A percentile compares a stretch with the other conserved stretches of the same genome.
phyloP scores from a whole-genome alignment of 164 flowering plant species.

The Sedum album region DNA sequence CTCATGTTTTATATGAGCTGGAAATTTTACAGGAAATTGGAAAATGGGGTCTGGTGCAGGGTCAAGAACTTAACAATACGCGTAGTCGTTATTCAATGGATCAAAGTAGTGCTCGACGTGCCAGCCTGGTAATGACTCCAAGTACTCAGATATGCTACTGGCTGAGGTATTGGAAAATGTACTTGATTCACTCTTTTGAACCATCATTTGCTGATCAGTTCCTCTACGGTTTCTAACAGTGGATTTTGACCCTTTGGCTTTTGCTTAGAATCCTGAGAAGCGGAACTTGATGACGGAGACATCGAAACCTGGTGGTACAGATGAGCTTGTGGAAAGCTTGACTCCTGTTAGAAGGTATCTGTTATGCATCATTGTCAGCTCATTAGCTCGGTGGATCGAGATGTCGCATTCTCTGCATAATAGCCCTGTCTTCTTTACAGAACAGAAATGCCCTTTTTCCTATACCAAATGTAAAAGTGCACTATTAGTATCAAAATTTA shows the following conservation, averaged over 20 bases:
- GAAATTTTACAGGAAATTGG: not conserved
- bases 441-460: conserved; percentile 45
- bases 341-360: conserved; percentile 60
- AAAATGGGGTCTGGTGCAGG: not conserved
- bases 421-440: conserved; percentile 60
- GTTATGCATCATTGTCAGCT: conserved; percentile 43
- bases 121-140: conserved; percentile 60
- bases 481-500: not conserved
- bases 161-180: conserved; percentile 19
- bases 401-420: conserved; percentile 60
- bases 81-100: conserved; percentile 23
- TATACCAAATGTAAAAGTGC: conserved; percentile 13
- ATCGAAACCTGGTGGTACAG: conserved; percentile 19
- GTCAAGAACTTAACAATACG: conserved; percentile 30
- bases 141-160: conserved; percentile 50
- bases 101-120: conserved; percentile 50
- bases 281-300: conserved; percentile 11
- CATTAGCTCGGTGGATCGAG: conserved; percentile 49
- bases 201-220: conserved; percentile 6
- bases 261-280: not conserved
- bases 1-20: not conserved
- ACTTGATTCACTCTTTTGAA: conserved; percentile 17
- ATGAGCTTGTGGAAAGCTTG: conserved; percentile 35
- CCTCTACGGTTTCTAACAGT: not conserved
- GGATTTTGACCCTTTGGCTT: not conserved